Conservation (phyloP, 148 eudicot genomes). For the Agrostemma githago region DNA sequence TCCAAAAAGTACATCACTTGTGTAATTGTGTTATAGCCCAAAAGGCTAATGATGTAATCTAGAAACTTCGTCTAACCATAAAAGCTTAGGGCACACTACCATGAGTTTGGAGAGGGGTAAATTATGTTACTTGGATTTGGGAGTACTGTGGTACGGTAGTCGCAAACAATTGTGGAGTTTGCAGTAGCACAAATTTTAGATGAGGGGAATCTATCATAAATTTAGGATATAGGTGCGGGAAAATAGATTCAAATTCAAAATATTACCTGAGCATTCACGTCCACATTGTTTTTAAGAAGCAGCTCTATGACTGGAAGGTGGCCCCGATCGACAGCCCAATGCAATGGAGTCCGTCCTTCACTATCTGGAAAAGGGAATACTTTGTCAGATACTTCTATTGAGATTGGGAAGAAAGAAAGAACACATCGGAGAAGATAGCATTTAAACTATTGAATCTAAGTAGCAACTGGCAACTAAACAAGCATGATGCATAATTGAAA, state of each 20-base stretch:
- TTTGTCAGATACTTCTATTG: neutral
- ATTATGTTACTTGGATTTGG: neutral
- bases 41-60: neutral
- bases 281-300: conserved; percentile 66
- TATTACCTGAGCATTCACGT: conserved; percentile 73
- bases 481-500: neutral
- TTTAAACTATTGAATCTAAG: neutral
- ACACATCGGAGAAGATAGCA: neutral
- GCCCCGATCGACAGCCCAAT: conserved; percentile 99
- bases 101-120: neutral
- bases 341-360: conserved; percentile 92
- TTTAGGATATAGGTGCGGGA: neutral
- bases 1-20: neutral
- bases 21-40: neutral
- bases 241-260: neutral
- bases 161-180: neutral
- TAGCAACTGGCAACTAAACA: neutral
- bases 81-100: neutral
- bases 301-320: conserved; percentile 57
- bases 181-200: neutral
- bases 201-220: neutral
- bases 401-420: neutral
- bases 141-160: neutral
- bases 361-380: conserved; percentile 51
- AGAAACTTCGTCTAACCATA: neutral